A percentile compares a stretch with the other conserved stretches of the same genome.
Conservation (phyloP, 768 basidiomycete species). For the Russula dissimulans region DNA sequence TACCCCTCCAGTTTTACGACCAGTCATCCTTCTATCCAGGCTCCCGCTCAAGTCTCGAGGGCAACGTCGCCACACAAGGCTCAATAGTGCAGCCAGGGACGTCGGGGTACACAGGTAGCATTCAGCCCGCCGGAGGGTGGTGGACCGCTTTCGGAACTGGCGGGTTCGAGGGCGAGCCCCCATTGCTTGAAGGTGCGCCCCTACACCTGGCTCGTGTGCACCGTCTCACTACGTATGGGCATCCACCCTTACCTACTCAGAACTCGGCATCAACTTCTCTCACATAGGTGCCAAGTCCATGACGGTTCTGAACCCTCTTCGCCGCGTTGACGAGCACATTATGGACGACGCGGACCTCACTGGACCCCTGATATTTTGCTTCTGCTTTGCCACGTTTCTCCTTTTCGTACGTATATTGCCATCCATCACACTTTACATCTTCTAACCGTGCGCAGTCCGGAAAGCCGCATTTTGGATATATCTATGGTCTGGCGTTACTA, state of each 20-base stretch:
- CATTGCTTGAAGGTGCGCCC: constrained; percentile 79
- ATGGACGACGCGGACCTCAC: constrained; percentile 99
- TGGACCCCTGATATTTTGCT: constrained; percentile 89
- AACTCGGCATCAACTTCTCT: constrained; percentile 94
- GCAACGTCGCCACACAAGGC: constrained; percentile 49
- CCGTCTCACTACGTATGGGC: background rate
- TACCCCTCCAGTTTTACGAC: constrained; percentile 72
- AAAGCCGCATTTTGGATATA: constrained; percentile 97
- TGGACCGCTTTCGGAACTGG: constrained; percentile 96
- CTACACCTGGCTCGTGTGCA: background rate
- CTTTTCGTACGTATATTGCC: constrained; percentile 60
- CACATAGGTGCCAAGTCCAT: constrained; percentile 92
- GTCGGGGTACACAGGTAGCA: constrained; percentile 58
- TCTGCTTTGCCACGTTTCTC: constrained; percentile 88
- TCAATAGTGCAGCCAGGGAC: constrained; percentile 39
- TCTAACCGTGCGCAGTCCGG: constrained; percentile 57
- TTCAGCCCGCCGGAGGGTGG: constrained; percentile 71
- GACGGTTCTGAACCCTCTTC: constrained; percentile 91
- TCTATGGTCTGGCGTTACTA: constrained; percentile 95
- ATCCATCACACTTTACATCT: background rate
- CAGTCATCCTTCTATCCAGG: constrained; percentile 56
- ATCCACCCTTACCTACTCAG: constrained; percentile 32
- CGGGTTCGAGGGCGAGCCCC: constrained; percentile 92
- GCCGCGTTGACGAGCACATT: constrained; percentile 75
- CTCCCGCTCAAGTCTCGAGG: constrained; percentile 70